Evolutionary conservation across 345 rosid genomes (phyloP).

Genomic region (Populus nigra): DNA sequence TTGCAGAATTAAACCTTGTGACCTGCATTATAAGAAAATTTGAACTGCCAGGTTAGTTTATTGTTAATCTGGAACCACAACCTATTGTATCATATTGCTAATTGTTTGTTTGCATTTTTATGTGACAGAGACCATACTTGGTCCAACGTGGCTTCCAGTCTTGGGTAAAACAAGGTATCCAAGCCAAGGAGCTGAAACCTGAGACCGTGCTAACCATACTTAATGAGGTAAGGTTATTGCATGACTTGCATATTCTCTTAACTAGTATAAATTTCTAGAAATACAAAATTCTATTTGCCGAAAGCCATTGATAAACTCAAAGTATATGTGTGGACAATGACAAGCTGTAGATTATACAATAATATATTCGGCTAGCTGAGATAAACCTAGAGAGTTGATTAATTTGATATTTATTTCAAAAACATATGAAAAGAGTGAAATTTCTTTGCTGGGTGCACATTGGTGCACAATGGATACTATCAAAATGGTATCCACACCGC

Average conservation of each 20-base stretch:
- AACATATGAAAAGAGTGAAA: background rate
- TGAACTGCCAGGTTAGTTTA: background rate
- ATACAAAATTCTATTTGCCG: background rate
- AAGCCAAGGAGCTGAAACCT: constrained; percentile 67
- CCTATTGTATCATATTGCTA: constrained; percentile 8
- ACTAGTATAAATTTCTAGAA: background rate
- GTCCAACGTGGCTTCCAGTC: constrained; percentile 83
- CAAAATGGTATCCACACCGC: background rate
- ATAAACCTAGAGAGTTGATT: background rate
- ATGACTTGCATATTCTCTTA: constrained; percentile 2
- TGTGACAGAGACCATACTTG: constrained; percentile 65
- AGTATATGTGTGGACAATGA: background rate
- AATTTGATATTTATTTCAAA: background rate
- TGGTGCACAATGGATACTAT: background rate
- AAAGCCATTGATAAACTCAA: background rate
- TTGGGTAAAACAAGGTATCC: constrained; percentile 75
- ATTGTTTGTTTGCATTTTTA: constrained; percentile 12
- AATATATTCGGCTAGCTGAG: background rate
- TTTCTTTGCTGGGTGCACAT: background rate
- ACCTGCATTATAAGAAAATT: background rate
- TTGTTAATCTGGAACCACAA: background rate
- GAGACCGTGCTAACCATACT: constrained; percentile 75
- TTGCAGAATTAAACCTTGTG: background rate
- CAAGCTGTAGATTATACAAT: background rate
- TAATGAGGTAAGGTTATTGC: constrained; percentile 58